Evolutionary conservation across 2,329 filamentous ascomycete genomes (phyloP).

Genomic region (Aspergillus ruber): DNA sequence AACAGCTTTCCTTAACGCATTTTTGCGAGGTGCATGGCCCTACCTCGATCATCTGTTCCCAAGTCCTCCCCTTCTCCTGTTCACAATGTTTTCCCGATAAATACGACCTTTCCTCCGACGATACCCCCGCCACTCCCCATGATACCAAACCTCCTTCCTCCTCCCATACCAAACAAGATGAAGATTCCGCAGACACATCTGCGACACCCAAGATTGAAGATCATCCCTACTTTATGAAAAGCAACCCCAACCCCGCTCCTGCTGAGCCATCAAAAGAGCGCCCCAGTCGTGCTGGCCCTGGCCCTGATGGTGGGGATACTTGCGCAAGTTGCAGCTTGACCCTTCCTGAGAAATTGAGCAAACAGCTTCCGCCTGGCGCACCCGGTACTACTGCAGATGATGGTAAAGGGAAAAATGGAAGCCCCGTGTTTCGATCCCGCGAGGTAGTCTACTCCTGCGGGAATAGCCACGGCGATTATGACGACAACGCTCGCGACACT

Average conservation of each 20-base stretch:
- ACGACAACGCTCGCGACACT: constrained; percentile 28
- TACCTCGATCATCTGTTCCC: constrained; percentile 56
- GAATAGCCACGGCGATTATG: constrained; percentile 29
- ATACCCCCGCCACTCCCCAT: constrained; percentile 32
- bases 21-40: constrained; percentile 59
- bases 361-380: constrained; percentile 47
- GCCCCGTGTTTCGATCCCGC: constrained; percentile 50
- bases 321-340: constrained; percentile 54
- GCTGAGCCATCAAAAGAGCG: constrained; percentile 27
- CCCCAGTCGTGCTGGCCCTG: constrained; percentile 32
- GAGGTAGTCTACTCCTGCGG: constrained; percentile 49
- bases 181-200: constrained; percentile 5
- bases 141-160: constrained; percentile 16
- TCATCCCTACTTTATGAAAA: constrained; percentile 47
- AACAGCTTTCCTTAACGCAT: constrained; percentile 55
- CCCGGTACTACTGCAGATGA: constrained; percentile 46
- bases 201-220: constrained; percentile 36
- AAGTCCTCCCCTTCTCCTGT: constrained; percentile 51
- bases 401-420: constrained; percentile 45
- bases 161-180: constrained; percentile 13
- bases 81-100: constrained; percentile 43
- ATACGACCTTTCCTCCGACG: constrained; percentile 33
- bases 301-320: constrained; percentile 44
- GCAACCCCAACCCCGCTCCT: constrained; percentile 34
- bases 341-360: constrained; percentile 49